These are phyloP conservation scores for Vachellia collinsii DNA, from an alignment of 306 rosid species.

Conservation along the genomic window DNA sequence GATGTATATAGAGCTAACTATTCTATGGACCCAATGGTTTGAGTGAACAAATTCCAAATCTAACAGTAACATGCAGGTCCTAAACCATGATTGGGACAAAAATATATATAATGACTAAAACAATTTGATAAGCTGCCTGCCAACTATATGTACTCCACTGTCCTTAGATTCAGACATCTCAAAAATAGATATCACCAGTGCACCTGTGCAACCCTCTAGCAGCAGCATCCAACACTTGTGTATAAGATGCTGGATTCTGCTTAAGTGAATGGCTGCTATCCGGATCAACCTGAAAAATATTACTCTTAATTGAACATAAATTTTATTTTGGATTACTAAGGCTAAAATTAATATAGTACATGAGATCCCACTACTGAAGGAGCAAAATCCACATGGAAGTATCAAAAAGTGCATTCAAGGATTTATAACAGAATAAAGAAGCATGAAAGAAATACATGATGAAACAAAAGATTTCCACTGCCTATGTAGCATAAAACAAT, in stretches of 20 bases:
- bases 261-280: slow-evolving; percentile 62
- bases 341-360: not conserved
- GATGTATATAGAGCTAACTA: slow-evolving; percentile 16
- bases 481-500: not conserved
- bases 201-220: slow-evolving; percentile 94
- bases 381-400: slow-evolving; percentile 22
- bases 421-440: not conserved
- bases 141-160: slow-evolving; percentile 17
- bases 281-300: slow-evolving; percentile 74
- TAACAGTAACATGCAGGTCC: not conserved
- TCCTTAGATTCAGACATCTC: slow-evolving; percentile 23
- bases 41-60: slow-evolving; percentile 27
- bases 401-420: slow-evolving; percentile 26
- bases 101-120: not conserved
- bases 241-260: slow-evolving; percentile 78
- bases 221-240: slow-evolving; percentile 67
- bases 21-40: slow-evolving; percentile 4
- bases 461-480: not conserved
- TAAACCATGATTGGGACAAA: not conserved
- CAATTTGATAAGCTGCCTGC: slow-evolving; percentile 22
- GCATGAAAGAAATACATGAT: not conserved
- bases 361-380: slow-evolving; percentile 32
- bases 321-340: not conserved
- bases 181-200: slow-evolving; percentile 25
- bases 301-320: not conserved